Conservation (phyloP, 2,329 filamentous ascomycete species). For the Aureobasidium zeae region DNA sequence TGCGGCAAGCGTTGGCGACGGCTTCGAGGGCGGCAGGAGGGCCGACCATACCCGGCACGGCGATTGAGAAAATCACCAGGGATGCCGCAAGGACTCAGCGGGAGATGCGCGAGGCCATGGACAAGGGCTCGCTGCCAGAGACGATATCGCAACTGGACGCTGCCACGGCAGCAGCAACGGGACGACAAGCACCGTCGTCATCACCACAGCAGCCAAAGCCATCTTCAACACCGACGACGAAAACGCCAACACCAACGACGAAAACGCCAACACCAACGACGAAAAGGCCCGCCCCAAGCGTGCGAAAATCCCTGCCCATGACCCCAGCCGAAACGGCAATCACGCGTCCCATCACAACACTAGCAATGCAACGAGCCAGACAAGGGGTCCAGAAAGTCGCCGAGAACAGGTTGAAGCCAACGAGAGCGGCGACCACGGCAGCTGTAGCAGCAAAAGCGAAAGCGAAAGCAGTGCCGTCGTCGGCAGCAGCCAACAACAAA, state of each 20-base stretch:
- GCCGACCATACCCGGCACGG: neutral
- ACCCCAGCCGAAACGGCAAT: slow-evolving; percentile 28
- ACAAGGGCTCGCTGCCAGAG: slow-evolving; percentile 17
- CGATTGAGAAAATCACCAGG: slow-evolving; percentile 14
- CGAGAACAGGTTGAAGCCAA: slow-evolving; percentile 15
- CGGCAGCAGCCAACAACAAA: slow-evolving; percentile 2
- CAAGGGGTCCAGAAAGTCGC: slow-evolving; percentile 23
- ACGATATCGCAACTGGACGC: slow-evolving; percentile 20
- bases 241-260: too few species aligned
- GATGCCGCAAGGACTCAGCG: slow-evolving; percentile 12
- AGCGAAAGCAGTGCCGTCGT: neutral
- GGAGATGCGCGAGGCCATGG: slow-evolving; percentile 20
- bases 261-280: too few species aligned
- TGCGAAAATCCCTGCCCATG: slow-evolving; percentile 25
- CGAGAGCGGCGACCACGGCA: too few species aligned
- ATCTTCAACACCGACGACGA: slow-evolving; percentile 16
- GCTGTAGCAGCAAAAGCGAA: too few species aligned
- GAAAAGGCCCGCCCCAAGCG: slow-evolving; percentile 18
- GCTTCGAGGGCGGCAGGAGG: slow-evolving; percentile 22
- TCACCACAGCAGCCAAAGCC: too few species aligned
- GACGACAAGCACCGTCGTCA: too few species aligned
- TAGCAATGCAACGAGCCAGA: slow-evolving; percentile 27
- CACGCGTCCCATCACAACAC: slow-evolving; percentile 28
- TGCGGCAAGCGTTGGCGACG: slow-evolving; percentile 24
- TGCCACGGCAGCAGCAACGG: too few species aligned